Conservation (phyloP, 73 alveolate species). For the Blepharisma stoltei region DNA sequence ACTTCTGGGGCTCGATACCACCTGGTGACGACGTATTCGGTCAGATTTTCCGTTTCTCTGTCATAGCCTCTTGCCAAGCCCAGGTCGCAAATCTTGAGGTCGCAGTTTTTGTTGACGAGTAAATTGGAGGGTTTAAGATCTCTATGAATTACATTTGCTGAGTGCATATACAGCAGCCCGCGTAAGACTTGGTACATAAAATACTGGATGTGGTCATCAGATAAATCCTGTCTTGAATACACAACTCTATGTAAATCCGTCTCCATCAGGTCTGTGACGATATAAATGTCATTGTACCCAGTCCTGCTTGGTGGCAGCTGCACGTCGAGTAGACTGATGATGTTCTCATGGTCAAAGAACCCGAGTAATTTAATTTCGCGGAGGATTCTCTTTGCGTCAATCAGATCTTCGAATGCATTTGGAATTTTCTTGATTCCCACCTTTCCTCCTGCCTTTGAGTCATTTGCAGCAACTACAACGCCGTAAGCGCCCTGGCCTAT, state of each 20-base stretch:
- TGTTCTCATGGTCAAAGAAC: constrained; percentile 74
- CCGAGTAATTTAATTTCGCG: constrained; percentile 67
- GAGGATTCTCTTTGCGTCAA: constrained; percentile 57
- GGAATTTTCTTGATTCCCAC: constrained; percentile 74
- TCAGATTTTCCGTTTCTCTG: constrained; percentile 64
- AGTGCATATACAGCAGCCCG: constrained; percentile 73
- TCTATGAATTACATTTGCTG: constrained; percentile 55
- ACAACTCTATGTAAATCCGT: constrained; percentile 82
- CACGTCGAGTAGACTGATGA: constrained; percentile 58
- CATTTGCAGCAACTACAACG: constrained; percentile 71
- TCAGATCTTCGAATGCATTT: constrained; percentile 62
- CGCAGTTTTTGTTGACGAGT: constrained; percentile 73
- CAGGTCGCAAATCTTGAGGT: constrained; percentile 73
- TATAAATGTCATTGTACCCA: constrained; percentile 68
- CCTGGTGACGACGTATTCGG: constrained; percentile 89
- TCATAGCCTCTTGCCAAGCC: constrained; percentile 79
- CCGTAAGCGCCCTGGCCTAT: constrained; percentile 82
- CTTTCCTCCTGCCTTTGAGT: constrained; percentile 31
- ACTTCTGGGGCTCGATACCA: constrained; percentile 93
- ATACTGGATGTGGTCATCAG: constrained; percentile 71
- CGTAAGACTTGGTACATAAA: constrained; percentile 66
- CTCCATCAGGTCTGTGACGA: constrained; percentile 83
- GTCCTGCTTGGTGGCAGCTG: constrained; percentile 76
- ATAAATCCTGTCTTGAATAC: constrained; percentile 53
- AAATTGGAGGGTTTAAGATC: constrained; percentile 85